Conservation (phyloP, 2,329 filamentous ascomycete species). For the Gaeumannomyces tritici region DNA sequence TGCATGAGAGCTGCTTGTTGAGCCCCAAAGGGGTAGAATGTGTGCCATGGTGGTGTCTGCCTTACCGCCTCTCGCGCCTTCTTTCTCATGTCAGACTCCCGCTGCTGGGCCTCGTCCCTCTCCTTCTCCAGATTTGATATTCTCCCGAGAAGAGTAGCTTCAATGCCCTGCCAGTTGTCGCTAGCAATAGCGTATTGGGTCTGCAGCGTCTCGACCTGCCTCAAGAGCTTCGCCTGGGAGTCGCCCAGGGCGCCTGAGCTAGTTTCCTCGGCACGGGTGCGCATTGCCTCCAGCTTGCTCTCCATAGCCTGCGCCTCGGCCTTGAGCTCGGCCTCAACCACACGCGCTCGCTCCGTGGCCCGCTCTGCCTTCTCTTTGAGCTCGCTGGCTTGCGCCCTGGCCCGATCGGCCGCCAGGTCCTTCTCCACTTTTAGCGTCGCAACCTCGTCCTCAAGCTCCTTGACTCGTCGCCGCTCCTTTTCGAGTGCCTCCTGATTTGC, state of each 20-base stretch:
- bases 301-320: constrained; percentile 72
- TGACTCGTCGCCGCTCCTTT: constrained; percentile 43
- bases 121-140: constrained; percentile 78
- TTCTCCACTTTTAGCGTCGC: constrained; percentile 69
- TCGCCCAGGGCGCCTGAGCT: constrained; percentile 75
- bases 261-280: constrained; percentile 77
- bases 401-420: constrained; percentile 55
- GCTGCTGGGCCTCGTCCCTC: constrained; percentile 71
- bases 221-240: constrained; percentile 77
- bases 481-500: constrained; percentile 59
- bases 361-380: constrained; percentile 64
- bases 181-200: constrained; percentile 90
- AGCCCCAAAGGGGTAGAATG: not conserved
- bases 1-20: not conserved
- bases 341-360: constrained; percentile 59
- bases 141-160: constrained; percentile 72
- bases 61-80: constrained; percentile 80
- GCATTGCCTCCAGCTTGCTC: constrained; percentile 80
- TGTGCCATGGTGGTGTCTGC: constrained; percentile 7
- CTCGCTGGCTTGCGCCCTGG: constrained; percentile 60
- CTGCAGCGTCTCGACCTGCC: constrained; percentile 92
- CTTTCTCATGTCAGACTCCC: constrained; percentile 79
- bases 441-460: constrained; percentile 47
- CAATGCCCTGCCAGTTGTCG: constrained; percentile 96
- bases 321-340: constrained; percentile 67